Evolutionary conservation across 768 basidiomycete species (phyloP).

Genomic region (Holtermanniella nyarrowii): DNA sequence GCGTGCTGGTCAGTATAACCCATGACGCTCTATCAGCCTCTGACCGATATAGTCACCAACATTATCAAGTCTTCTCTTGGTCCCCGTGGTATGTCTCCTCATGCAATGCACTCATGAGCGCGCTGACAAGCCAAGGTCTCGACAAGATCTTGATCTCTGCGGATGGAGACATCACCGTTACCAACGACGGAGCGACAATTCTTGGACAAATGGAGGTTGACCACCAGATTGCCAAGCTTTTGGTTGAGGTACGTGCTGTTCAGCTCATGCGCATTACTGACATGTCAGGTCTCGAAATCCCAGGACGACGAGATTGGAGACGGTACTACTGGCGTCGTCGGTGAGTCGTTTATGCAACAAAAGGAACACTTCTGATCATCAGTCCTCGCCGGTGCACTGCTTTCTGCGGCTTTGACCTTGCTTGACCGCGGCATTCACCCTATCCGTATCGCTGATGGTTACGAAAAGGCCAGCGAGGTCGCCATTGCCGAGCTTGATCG

Average conservation of each 20-base stretch:
- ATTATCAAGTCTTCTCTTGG: conserved; percentile 92
- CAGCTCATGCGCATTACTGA: not conserved
- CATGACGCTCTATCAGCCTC: not conserved
- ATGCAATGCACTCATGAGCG: not conserved
- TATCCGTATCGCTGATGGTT: conserved; percentile 97
- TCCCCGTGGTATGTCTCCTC: conserved; percentile 61
- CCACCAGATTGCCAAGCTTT: conserved; percentile 95
- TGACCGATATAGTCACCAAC: conserved; percentile 61
- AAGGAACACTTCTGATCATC: conserved; percentile 3
- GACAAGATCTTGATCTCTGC: conserved; percentile 49
- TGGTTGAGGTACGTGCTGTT: conserved; percentile 49
- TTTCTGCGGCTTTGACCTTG: conserved; percentile 89
- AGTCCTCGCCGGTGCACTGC: conserved; percentile 95
- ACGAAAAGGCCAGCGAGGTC: conserved; percentile 83
- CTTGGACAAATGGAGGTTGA: conserved; percentile 98
- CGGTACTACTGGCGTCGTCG: conserved; percentile 97
- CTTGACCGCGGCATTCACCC: conserved; percentile 99
- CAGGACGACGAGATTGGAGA: conserved; percentile 99
- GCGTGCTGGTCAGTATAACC: conserved; percentile 40
- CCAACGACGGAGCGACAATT: conserved; percentile 98
- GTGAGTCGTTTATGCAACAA: conserved; percentile 48
- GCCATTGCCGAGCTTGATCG: conserved; percentile 82
- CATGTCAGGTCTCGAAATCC: conserved; percentile 72
- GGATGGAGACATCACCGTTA: conserved; percentile 98
- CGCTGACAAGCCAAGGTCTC: conserved; percentile 50